Evolutionary conservation across 164 flowering plant genomes (phyloP).

Genomic region (Chimonanthus praecox): DNA sequence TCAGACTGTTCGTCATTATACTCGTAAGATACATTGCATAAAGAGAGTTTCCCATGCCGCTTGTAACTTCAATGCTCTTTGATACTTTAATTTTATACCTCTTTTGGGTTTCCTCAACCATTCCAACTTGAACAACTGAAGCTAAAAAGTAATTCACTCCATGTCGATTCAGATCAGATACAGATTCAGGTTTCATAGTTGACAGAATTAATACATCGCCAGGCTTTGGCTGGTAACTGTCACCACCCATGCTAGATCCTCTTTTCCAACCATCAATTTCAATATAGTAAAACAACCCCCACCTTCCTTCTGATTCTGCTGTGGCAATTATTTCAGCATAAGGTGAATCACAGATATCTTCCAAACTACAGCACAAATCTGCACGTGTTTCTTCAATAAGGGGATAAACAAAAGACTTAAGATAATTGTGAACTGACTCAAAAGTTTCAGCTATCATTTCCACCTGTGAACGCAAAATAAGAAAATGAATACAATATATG

Average conservation of each 20-base stretch:
- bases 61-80: constrained; percentile 17
- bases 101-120: constrained; percentile 4
- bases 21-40: constrained; percentile 48
- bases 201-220: constrained; percentile 59
- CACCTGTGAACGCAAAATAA: constrained; percentile 29
- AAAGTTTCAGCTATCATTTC: constrained; percentile 44
- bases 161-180: constrained; percentile 29
- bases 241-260: constrained; percentile 3
- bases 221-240: constrained; percentile 40
- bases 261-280: neutral
- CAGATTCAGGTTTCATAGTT: constrained; percentile 37
- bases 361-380: constrained; percentile 40
- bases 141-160: constrained; percentile 41
- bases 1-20: constrained; percentile 38
- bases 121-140: constrained; percentile 17
- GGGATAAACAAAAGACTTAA: constrained; percentile 41
- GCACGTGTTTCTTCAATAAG: constrained; percentile 56
- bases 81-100: constrained; percentile 22
- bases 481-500: neutral
- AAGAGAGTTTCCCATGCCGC: constrained; percentile 20
- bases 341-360: constrained; percentile 39
- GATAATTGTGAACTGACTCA: constrained; percentile 39
- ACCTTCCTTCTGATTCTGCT: constrained; percentile 6
- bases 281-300: neutral
- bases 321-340: constrained; percentile 35